phyloP scores from a whole-genome alignment of 805 yeast species.

The Wickerhamiella slavikovae region DNA sequence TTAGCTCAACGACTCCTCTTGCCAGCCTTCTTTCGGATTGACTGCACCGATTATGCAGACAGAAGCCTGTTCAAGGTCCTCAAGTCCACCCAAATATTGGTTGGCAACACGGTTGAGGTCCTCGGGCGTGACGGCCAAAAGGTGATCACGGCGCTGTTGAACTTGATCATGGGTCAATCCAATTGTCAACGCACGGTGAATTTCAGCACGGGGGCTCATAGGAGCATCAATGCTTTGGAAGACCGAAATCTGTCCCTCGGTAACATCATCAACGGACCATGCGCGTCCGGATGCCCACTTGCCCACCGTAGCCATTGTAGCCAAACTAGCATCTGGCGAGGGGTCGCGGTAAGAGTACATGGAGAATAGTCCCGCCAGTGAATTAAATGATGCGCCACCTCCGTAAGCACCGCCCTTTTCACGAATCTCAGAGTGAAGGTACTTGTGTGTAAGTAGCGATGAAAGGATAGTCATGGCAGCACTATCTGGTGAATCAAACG shows the following conservation, averaged over 20 bases:
- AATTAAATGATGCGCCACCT: constrained; percentile 75
- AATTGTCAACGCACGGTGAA: constrained; percentile 39
- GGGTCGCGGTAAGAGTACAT: constrained; percentile 93
- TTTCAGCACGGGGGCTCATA: constrained; percentile 58
- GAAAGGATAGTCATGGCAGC: constrained; percentile 71
- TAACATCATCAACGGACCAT: constrained; percentile 47
- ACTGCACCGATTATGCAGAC: constrained; percentile 12
- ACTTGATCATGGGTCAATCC: constrained; percentile 61
- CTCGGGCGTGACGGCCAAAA: constrained; percentile 40
- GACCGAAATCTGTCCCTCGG: constrained; percentile 75
- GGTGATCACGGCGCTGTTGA: constrained; percentile 55
- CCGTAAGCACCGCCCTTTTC: constrained; percentile 98
- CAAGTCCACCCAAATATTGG: constrained; percentile 29
- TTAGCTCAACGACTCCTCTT: too few species aligned
- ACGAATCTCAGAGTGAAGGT: constrained; percentile 72
- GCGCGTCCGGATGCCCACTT: constrained; percentile 25
- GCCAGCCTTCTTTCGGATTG: too few species aligned
- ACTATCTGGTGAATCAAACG: constrained; percentile 51
- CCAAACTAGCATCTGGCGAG: constrained; percentile 48
- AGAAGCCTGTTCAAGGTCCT: constrained; percentile 1
- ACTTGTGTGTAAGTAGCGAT: constrained; percentile 59
- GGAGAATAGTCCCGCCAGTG: constrained; percentile 57
- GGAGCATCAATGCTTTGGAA: constrained; percentile 92
- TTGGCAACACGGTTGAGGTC: constrained; percentile 51
- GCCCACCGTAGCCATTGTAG: constrained; percentile 34